These are phyloP conservation scores for Pseudocercospora musae DNA, from an alignment of 2,329 filamentous ascomycete genomes.

Conservation along the genomic window DNA sequence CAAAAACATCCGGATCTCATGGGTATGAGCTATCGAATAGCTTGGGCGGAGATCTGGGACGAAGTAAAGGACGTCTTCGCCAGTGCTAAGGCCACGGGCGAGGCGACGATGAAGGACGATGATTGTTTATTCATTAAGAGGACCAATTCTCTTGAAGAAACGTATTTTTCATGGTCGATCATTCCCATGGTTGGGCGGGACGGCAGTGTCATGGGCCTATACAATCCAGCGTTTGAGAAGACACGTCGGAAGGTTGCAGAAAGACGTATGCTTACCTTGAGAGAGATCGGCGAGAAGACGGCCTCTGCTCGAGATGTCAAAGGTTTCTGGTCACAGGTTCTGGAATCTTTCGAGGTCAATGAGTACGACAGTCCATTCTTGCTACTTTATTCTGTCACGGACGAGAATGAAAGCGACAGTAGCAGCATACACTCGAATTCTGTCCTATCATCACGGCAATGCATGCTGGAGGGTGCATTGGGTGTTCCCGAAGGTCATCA, in stretches of 20 bases:
- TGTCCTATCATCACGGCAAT: conserved; percentile 58
- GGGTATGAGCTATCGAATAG: conserved; percentile 63
- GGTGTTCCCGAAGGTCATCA: conserved; percentile 65
- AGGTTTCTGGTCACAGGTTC: conserved; percentile 69
- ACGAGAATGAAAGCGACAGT: conserved; percentile 68
- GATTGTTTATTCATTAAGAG: conserved; percentile 71
- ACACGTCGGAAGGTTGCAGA: conserved; percentile 75
- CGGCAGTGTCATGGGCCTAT: conserved; percentile 69
- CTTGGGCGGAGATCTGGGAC: conserved; percentile 73
- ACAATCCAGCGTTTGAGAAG: conserved; percentile 79
- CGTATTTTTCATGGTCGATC: conserved; percentile 79
- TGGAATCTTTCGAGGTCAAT: conserved; percentile 68
- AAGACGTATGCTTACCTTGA: conserved; percentile 72
- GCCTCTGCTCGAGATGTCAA: conserved; percentile 68
- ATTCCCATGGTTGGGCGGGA: conserved; percentile 73
- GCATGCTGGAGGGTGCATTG: conserved; percentile 68
- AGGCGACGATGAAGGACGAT: conserved; percentile 82
- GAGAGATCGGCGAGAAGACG: conserved; percentile 73
- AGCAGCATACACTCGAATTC: conserved; percentile 70
- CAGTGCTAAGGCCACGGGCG: conserved; percentile 64
- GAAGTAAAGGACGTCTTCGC: conserved; percentile 66
- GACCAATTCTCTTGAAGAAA: conserved; percentile 69
- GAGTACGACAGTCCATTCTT: conserved; percentile 73
- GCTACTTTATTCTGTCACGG: conserved; percentile 70
- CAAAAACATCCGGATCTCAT: conserved; percentile 74